A percentile compares a stretch with the other conserved stretches of the same genome.
Conservation (phyloP, 1,284 basidiomycete species). For the Ceratobasidium papillatum region DNA sequence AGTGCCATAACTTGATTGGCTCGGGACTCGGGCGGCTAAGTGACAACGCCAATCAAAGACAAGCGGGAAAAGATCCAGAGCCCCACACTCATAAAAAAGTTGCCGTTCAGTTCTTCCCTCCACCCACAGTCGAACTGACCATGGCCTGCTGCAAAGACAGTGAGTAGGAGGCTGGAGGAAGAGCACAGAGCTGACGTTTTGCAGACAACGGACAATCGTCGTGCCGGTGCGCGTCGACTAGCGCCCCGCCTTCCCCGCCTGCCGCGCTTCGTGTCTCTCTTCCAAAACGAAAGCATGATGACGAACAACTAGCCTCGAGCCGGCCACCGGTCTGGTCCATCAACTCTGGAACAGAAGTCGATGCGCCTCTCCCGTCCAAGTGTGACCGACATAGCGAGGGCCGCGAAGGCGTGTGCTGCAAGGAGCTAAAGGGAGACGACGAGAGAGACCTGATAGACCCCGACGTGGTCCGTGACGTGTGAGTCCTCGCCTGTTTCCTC, state of each 20-base stretch:
- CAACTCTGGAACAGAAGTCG: constrained; percentile 23
- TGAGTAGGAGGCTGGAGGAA: not conserved
- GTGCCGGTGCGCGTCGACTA: constrained; percentile 32
- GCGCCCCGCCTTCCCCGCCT: constrained; percentile 4
- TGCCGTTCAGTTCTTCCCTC: not conserved
- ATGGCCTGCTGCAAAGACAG: constrained; percentile 40
- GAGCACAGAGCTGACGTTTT: not conserved
- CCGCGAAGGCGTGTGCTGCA: constrained; percentile 74
- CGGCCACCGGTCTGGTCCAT: constrained; percentile 46
- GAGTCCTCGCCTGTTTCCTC: constrained; percentile 49
- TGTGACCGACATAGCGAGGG: constrained; percentile 61
- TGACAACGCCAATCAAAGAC: constrained; percentile 12
- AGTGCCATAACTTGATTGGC: constrained; percentile 4
- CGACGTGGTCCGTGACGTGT: constrained; percentile 86
- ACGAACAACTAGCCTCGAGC: not conserved
- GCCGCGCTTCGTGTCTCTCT: not conserved
- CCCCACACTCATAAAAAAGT: constrained; percentile 8
- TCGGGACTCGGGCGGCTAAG: not conserved
- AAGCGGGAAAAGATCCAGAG: constrained; percentile 17
- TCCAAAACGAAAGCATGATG: constrained; percentile 1
- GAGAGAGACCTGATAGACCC: constrained; percentile 83
- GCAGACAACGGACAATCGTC: constrained; percentile 9
- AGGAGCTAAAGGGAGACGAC: constrained; percentile 78
- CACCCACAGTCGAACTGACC: not conserved
- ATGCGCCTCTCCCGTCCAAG: constrained; percentile 52